Evolutionary conservation across 306 rosid species (phyloP).

Genomic region (Pachyrhizus erosus): DNA sequence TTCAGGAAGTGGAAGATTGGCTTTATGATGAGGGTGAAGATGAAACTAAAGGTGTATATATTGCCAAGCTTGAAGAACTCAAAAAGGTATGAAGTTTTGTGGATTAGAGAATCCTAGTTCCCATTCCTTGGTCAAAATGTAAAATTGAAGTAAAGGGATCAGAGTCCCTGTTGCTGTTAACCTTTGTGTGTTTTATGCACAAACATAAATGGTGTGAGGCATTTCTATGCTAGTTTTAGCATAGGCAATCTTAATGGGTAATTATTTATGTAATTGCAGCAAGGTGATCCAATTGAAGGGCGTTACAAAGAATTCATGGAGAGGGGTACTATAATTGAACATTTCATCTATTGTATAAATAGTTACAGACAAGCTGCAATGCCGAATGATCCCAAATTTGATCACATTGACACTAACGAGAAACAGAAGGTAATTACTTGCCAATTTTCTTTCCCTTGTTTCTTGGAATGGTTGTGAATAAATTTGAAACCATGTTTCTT

Average conservation of each 20-base stretch:
- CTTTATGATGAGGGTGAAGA: conserved; percentile 95
- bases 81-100: conserved; percentile 60
- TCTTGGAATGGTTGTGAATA: not conserved
- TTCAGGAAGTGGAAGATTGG: conserved; percentile 95
- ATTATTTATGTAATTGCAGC: conserved; percentile 56
- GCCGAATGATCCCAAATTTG: conserved; percentile 75
- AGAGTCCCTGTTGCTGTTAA: not conserved
- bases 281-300: conserved; percentile 91
- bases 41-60: conserved; percentile 92
- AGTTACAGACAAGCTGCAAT: conserved; percentile 87
- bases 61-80: conserved; percentile 92
- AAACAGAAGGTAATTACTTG: conserved; percentile 69
- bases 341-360: conserved; percentile 59
- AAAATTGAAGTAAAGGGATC: not conserved
- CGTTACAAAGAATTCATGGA: conserved; percentile 74
- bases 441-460: not conserved
- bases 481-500: not conserved
- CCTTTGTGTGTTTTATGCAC: not conserved
- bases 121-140: not conserved
- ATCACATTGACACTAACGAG: conserved; percentile 83
- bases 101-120: not conserved
- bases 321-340: conserved; percentile 77
- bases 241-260: conserved; percentile 14
- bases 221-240: conserved; percentile 7
- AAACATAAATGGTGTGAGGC: not conserved